Evolutionary conservation across 495 filamentous ascomycete genomes (phyloP), one percentile per base, ranked within the genome.

Genomic region (Trypethelium eluteriae): DNA sequence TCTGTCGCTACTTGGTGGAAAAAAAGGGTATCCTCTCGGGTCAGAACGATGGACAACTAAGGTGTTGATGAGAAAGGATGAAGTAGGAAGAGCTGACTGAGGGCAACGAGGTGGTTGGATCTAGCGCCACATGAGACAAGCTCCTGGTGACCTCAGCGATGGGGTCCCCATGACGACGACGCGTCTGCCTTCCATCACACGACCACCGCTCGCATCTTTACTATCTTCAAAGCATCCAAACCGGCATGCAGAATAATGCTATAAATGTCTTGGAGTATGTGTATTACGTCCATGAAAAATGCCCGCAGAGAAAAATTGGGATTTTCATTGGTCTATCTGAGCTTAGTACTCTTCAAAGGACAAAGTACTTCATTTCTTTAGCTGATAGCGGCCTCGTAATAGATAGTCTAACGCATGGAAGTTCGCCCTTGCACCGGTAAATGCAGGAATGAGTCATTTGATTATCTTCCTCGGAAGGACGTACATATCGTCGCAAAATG

Each of bases 141-240:
- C 18, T 18, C 25, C 32, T 5, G 53, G 36, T 59, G 53, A 59
- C 53, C 53, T 59, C 53, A 59, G 53, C 53, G 25, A 59, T 35
- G 25, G 53, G n/a, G 53, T 59, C 53, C 53, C 53, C 53, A 59
- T 59, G 53, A 59, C 53, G 53, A 59, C 53, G 25, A 59, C 53
- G 7, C 32, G 53, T 34, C 53, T 59, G 53, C 53, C 53, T 25
- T 59, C 5, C 18, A 59, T 59, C 53, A 59, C 53, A 59, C 53
- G 53, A 59, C 25, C 18, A 10, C 53, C 7, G 5, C 6, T 34
- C 9, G 53, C 53, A 35, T 59, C 2, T 11, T n/a, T 53, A 5
- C n/a, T 5, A 25, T 9, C 49, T 53, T 14, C 5, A 53, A 53
- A 53, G 16, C 18, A 53, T n/a, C 11, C n/a, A n/a, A 18, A 53